These are phyloP conservation scores for Trypanosoma brucei DNA, from an alignment of 208 protist genomes.

Conservation along the genomic window DNA sequence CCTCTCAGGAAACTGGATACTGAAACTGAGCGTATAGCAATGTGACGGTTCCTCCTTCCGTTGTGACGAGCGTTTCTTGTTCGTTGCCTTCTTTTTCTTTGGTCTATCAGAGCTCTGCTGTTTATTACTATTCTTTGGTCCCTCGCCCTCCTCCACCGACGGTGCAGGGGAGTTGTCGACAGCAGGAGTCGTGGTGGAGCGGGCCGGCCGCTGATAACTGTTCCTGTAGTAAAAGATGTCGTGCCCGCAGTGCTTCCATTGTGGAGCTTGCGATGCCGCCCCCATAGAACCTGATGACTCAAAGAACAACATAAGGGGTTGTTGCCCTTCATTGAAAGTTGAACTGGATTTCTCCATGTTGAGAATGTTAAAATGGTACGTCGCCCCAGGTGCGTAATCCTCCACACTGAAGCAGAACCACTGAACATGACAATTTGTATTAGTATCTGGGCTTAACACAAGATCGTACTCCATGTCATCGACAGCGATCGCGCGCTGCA, in stretches of 20 bases:
- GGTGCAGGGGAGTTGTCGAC: background rate
- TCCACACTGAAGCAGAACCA: constrained; percentile 95
- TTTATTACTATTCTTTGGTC: constrained; percentile 1
- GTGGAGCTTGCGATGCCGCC: background rate
- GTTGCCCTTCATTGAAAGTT: constrained; percentile 94
- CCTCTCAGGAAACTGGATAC: constrained; percentile 67
- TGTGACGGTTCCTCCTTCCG: constrained; percentile 6
- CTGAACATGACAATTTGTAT: constrained; percentile 94
- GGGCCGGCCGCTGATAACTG: constrained; percentile 50
- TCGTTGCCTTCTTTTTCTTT: constrained; percentile 11
- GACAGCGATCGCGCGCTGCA: constrained; percentile 87
- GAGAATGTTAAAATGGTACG: constrained; percentile 95
- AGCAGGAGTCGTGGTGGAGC: constrained; percentile 23
- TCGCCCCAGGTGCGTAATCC: constrained; percentile 51
- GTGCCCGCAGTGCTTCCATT: constrained; percentile 61
- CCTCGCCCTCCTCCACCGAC: background rate
- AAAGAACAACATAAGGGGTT: constrained; percentile 87
- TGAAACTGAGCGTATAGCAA: constrained; percentile 93
- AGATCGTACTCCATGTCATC: constrained; percentile 92
- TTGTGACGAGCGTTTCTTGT: constrained; percentile 1
- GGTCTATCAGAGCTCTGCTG: constrained; percentile 8
- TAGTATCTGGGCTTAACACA: constrained; percentile 90
- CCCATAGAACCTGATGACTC: constrained; percentile 3
- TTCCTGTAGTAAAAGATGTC: constrained; percentile 86
- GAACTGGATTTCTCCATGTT: constrained; percentile 94